Conservation (phyloP, 768 basidiomycete species). For the Leucogyrophana mollusca region DNA sequence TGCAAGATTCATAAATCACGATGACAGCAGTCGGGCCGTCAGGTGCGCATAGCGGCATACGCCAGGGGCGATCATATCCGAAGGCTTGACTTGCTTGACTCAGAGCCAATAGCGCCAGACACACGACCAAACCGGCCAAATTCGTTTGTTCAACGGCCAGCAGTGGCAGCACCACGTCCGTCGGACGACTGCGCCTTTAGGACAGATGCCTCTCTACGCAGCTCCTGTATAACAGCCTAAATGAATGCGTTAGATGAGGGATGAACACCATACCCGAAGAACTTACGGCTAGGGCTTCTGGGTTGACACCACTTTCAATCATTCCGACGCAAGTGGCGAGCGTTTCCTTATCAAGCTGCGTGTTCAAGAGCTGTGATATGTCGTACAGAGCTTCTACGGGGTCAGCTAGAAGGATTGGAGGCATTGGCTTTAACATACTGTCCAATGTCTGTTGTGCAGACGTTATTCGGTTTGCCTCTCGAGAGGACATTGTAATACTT, state of each 20-base stretch:
- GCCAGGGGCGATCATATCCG: too few relatives aligned
- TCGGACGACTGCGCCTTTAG: slow-evolving; percentile 31
- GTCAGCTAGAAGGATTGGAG: not conserved
- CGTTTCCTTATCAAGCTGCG: slow-evolving; percentile 85
- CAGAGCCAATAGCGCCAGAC: too few relatives aligned
- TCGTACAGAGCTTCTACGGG: slow-evolving; percentile 68
- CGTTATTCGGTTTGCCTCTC: slow-evolving; percentile 57
- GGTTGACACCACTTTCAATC: slow-evolving; percentile 92
- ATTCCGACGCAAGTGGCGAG: slow-evolving; percentile 89
- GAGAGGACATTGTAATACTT: slow-evolving; percentile 33
- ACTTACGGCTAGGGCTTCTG: slow-evolving; percentile 86
- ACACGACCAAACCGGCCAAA: too few relatives aligned
- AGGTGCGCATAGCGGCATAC: too few relatives aligned
- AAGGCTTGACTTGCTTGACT: too few relatives aligned
- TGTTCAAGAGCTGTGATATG: slow-evolving; percentile 86
- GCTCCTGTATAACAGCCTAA: slow-evolving; percentile 83
- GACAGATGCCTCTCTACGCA: slow-evolving; percentile 64
- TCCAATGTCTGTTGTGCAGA: slow-evolving; percentile 72
- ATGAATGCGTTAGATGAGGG: not conserved
- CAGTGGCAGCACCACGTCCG: slow-evolving; percentile 18
- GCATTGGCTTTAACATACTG: slow-evolving; percentile 43
- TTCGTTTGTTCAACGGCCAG: not conserved
- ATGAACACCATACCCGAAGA: slow-evolving; percentile 9
- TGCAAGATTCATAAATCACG: not conserved
- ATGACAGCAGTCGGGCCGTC: too few relatives aligned